Conservation (phyloP, 345 rosid genomes). For the Lumnitzera racemosa region DNA sequence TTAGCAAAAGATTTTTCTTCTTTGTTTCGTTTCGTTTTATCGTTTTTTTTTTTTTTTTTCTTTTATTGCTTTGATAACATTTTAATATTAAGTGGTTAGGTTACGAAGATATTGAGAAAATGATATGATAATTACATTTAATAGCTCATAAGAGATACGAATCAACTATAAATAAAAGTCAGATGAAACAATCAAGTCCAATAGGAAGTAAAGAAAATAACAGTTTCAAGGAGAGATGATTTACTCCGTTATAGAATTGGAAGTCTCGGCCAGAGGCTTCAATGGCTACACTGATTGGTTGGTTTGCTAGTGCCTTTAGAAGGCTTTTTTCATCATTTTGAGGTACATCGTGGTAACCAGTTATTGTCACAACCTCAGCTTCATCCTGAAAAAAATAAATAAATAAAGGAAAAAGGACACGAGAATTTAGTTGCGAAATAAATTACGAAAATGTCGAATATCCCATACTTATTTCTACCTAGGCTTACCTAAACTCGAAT, state of each 20-base stretch:
- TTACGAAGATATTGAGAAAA: too few relatives aligned
- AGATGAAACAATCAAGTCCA: not conserved
- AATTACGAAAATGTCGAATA: not conserved
- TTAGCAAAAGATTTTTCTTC: too few relatives aligned
- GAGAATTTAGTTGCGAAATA: not conserved
- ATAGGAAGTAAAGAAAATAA: not conserved
- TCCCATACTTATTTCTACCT: not conserved
- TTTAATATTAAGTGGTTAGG: too few relatives aligned
- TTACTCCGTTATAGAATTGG: slow-evolving; percentile 58
- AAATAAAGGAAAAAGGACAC: too few relatives aligned
- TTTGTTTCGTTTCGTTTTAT: too few relatives aligned
- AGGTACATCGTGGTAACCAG: slow-evolving; percentile 48
- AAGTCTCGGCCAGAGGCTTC: slow-evolving; percentile 56
- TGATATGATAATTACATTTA: not conserved
- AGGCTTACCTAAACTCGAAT: too few relatives aligned
- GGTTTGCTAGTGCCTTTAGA: slow-evolving; percentile 47
- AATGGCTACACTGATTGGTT: slow-evolving; percentile 49
- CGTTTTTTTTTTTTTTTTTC: too few relatives aligned
- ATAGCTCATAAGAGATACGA: not conserved
- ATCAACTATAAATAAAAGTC: not conserved
- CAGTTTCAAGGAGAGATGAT: not conserved
- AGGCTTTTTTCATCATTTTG: slow-evolving; percentile 36
- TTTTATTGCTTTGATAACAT: too few relatives aligned
- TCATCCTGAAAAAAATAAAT: slow-evolving; percentile 19
- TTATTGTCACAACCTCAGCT: slow-evolving; percentile 31